Conservation (phyloP, 495 filamentous ascomycete genomes). For the Aspergillus avenaceus region DNA sequence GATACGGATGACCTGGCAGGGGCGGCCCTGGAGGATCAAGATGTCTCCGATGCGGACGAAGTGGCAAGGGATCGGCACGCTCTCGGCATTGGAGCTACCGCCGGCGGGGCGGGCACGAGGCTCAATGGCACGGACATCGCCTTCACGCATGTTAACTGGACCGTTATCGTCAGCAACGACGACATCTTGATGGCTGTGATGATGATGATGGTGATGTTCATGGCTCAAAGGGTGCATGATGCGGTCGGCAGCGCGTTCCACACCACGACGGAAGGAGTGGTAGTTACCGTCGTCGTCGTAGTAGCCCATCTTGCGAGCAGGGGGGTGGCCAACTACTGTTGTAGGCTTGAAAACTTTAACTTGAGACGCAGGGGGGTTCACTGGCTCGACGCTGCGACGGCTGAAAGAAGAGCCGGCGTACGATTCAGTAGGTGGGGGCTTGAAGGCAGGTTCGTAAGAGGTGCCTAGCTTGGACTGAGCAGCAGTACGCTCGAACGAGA, state of each 20-base stretch:
- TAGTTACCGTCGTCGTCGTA: constrained; percentile 98
- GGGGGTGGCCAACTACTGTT: constrained; percentile 44
- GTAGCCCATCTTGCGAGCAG: constrained; percentile 86
- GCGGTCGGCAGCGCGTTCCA: constrained; percentile 79
- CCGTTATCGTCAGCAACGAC: constrained; percentile 49
- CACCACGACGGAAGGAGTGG: constrained; percentile 86
- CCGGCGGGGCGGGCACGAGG: constrained; percentile 46
- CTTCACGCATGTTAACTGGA: constrained; percentile 36
- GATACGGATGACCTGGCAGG: constrained; percentile 99
- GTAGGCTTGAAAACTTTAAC: constrained; percentile 32
- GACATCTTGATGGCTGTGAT: constrained; percentile 44
- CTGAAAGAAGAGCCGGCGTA: constrained; percentile 27
- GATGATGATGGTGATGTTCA: constrained; percentile 33
- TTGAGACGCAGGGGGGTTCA: constrained; percentile 33
- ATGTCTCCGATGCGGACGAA: constrained; percentile 98
- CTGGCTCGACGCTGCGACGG: constrained; percentile 46
- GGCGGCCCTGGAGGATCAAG: constrained; percentile 96
- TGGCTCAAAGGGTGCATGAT: constrained; percentile 68
- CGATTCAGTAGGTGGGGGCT: constrained; percentile 23
- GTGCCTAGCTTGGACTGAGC: constrained; percentile 1
- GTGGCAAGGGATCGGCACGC: constrained; percentile 97
- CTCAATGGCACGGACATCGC: constrained; percentile 50
- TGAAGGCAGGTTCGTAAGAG: constrained; percentile 22
- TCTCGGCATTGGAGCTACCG: constrained; percentile 58
- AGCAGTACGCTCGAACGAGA: constrained; percentile 10